Base-by-base conservation (phyloP, 352 stramenopile species). In the Blastocystis sp. region DNA sequence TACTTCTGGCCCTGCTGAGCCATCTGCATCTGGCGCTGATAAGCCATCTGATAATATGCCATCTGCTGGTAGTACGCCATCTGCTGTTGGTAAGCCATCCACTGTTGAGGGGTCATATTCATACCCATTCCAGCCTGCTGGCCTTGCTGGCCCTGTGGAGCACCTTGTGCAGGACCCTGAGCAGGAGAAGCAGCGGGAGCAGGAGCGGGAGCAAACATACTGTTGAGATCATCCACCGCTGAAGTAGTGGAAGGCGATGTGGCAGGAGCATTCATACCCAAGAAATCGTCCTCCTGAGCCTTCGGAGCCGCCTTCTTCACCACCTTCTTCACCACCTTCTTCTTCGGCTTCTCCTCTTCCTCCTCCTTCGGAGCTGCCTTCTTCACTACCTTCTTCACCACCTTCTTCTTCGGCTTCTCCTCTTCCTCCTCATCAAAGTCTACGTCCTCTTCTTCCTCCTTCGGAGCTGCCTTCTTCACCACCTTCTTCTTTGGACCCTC, bases 41-140 rank as follows among this genome's bases (percentile, higher is more conserved):
- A 77, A 13, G 66, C 66, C 66, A 77, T 77, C 66, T 77, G 66
- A 34, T 77, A 77, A n/a, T 77, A 77, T 11, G 66, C 66, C 66
- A 77, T 77, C 50, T 77, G 66, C 66, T 77, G 66, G 66, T 77
- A 77, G 50, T 77, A 77, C 39, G 66, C 66, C 66, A 77, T 77
- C 37, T 77, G 66, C 66, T 77, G 66, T 34, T 77, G 66, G 50
- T 77, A 77, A 37, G 47, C 47, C 66, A 77, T 77, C 26, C 47
- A 77, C 37, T 77, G 66, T 34, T 77, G 66, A 47, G 66, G 66
- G 20, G 66, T 77, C 66, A 77, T 77, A 34, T 77, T 77, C 20
- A 15, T 9, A 54, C 37, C 26, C 66, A 77, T 77, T 23, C 66
- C 69, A 34, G 41, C 18, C 43, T 80, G 41, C 56, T 9, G 56